These are phyloP conservation scores for Neurospora crassa DNA, from an alignment of 2,329 filamentous ascomycete species.

Conservation along the genomic window DNA sequence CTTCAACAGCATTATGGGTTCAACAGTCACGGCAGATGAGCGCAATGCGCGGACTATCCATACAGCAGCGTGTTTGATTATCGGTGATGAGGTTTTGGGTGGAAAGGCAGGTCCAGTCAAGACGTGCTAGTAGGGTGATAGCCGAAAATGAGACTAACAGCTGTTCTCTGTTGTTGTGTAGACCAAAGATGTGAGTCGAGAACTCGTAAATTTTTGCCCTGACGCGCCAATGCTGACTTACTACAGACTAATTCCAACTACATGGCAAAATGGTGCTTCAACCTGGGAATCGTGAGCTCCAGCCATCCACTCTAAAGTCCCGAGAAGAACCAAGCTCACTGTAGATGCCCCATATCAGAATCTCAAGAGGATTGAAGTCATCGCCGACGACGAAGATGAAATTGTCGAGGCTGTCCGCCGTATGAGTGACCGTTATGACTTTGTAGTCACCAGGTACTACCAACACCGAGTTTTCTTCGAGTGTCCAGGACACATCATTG, in stretches of 20 bases:
- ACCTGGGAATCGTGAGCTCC: slow-evolving; percentile 44
- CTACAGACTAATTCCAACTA: slow-evolving; percentile 53
- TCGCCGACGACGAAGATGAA: slow-evolving; percentile 82
- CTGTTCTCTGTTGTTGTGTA: slow-evolving; percentile 3
- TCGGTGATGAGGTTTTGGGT: slow-evolving; percentile 92
- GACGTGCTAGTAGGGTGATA: too few species aligned
- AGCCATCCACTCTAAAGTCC: background rate
- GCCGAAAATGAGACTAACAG: background rate
- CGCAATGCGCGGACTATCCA: slow-evolving; percentile 61
- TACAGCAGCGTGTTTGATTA: slow-evolving; percentile 86
- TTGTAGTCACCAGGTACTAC: slow-evolving; percentile 71
- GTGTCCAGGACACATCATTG: background rate
- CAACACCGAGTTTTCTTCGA: background rate
- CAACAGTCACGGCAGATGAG: slow-evolving; percentile 39
- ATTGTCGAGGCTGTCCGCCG: slow-evolving; percentile 79
- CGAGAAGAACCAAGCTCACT: slow-evolving; percentile 3
- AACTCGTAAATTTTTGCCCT: background rate
- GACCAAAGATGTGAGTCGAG: slow-evolving; percentile 21
- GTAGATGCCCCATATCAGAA: slow-evolving; percentile 31
- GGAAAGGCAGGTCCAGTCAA: slow-evolving; percentile 60
- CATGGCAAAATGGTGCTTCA: slow-evolving; percentile 56
- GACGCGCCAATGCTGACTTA: slow-evolving; percentile 8
- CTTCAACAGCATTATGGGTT: slow-evolving; percentile 31
- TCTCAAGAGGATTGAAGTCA: slow-evolving; percentile 82
- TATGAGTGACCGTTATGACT: slow-evolving; percentile 86